These are phyloP conservation scores for Trifolium dubium DNA, from an alignment of 306 rosid species.

Conservation along the genomic window DNA sequence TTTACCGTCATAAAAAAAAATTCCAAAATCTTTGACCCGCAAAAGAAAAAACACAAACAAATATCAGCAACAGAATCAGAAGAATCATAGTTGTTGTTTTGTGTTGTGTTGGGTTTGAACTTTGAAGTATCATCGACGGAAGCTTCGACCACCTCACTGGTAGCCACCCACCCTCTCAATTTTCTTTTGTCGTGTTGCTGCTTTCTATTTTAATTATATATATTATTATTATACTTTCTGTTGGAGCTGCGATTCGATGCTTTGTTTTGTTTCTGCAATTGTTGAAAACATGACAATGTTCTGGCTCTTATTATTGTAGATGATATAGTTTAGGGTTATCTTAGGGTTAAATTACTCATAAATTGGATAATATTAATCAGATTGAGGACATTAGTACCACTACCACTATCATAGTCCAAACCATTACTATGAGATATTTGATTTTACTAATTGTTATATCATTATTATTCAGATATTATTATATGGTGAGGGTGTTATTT, in stretches of 20 bases:
- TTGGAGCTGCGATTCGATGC: not conserved
- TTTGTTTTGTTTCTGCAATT: not conserved
- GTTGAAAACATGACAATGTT: constrained; percentile 1
- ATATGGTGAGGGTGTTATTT: too few species aligned
- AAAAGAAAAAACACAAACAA: not conserved
- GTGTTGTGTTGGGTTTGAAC: not conserved
- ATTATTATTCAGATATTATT: too few species aligned
- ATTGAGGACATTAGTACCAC: too few species aligned
- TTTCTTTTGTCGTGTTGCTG: not conserved
- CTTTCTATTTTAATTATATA: not conserved
- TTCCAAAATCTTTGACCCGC: not conserved
- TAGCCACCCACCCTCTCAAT: not conserved
- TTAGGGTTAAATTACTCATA: not conserved
- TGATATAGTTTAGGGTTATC: not conserved
- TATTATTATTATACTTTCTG: too few species aligned
- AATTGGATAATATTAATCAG: too few species aligned
- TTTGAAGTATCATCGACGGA: constrained; percentile 1
- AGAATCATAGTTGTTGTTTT: not conserved
- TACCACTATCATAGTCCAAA: too few species aligned
- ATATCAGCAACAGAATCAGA: not conserved
- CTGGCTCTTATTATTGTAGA: not conserved
- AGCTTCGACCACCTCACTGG: not conserved
- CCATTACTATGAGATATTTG: too few species aligned
- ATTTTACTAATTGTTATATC: too few species aligned
- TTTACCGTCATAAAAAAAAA: not conserved